A percentile compares a stretch with the other conserved stretches of the same genome.
phyloP scores from a whole-genome alignment of 2,329 filamentous ascomycete species.

The Pleomassaria siparia region DNA sequence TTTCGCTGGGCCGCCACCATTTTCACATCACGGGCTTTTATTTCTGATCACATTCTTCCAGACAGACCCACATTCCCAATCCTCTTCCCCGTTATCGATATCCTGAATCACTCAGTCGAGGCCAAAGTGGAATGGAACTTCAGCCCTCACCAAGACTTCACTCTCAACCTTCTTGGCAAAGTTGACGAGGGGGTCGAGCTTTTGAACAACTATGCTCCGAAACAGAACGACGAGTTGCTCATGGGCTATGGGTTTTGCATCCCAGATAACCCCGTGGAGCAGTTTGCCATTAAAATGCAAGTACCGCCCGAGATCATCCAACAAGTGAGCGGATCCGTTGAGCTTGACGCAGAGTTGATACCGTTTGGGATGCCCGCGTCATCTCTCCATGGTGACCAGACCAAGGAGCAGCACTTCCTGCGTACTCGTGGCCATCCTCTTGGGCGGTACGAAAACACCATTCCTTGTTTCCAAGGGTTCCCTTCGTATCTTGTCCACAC shows the following conservation, averaged over 20 bases:
- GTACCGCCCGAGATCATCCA: conserved; percentile 40
- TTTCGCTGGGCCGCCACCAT: conserved; percentile 56
- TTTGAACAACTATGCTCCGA: conserved; percentile 57
- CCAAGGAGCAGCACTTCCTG: conserved; percentile 38
- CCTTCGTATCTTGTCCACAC: conserved; percentile 37
- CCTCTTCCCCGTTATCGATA: conserved; percentile 54
- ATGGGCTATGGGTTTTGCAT: conserved; percentile 57
- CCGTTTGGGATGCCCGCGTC: conserved; percentile 29
- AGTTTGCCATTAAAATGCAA: conserved; percentile 46
- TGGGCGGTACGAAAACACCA: conserved; percentile 32
- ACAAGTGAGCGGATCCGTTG: conserved; percentile 20
- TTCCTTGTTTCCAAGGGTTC: conserved; percentile 36
- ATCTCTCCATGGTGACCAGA: conserved; percentile 21
- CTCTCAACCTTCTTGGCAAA: conserved; percentile 39
- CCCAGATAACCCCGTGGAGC: conserved; percentile 50
- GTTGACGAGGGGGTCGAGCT: conserved; percentile 46
- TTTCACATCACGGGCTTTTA: conserved; percentile 55
- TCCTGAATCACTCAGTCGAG: conserved; percentile 50
- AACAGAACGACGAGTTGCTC: conserved; percentile 55
- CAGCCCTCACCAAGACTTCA: conserved; percentile 35
- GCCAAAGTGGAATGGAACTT: conserved; percentile 53
- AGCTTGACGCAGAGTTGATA: conserved; percentile 18
- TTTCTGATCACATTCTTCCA: conserved; percentile 42
- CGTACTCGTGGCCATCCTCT: conserved; percentile 33
- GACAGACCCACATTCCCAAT: conserved; percentile 37